phyloP scores from a whole-genome alignment of 495 filamentous ascomycete species.

The Penicillium antarcticum region DNA sequence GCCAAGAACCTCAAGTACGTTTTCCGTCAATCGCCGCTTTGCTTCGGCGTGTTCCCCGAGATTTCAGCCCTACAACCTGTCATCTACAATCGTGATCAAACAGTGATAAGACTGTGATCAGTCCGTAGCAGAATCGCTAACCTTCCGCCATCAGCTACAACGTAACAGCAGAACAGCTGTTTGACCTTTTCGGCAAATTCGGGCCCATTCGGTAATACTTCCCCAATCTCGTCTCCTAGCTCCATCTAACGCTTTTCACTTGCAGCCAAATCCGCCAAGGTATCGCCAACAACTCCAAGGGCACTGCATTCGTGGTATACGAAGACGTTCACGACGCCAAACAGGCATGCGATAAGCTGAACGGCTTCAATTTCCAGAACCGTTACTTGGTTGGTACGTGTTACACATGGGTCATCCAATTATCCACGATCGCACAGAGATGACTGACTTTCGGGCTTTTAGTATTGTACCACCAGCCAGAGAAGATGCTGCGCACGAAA shows the following conservation, averaged over 20 bases:
- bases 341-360: slow-evolving; percentile 96
- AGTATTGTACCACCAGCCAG: slow-evolving; percentile 98
- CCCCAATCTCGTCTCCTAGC: not conserved
- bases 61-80: not conserved
- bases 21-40: slow-evolving; percentile 17
- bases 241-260: slow-evolving; percentile 26
- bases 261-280: slow-evolving; percentile 95
- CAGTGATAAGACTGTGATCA: not conserved
- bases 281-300: slow-evolving; percentile 95
- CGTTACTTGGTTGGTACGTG: slow-evolving; percentile 95
- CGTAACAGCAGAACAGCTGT: slow-evolving; percentile 90
- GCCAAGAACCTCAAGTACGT: slow-evolving; percentile 93
- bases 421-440: not conserved
- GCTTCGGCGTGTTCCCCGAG: slow-evolving; percentile 2
- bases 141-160: slow-evolving; percentile 65
- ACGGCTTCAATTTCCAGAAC: slow-evolving; percentile 99
- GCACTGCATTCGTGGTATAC: slow-evolving; percentile 97
- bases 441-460: slow-evolving; percentile 14
- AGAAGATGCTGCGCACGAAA: slow-evolving; percentile 92
- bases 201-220: slow-evolving; percentile 76
- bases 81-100: not conserved
- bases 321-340: slow-evolving; percentile 99
- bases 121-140: too few species aligned
- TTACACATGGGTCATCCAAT: not conserved
- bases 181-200: slow-evolving; percentile 93